Percentiles rank a stretch among this genome's conserved stretches.
phyloP scores from a whole-genome alignment of 108 stramenopile species.

The Fistulifera solaris region DNA sequence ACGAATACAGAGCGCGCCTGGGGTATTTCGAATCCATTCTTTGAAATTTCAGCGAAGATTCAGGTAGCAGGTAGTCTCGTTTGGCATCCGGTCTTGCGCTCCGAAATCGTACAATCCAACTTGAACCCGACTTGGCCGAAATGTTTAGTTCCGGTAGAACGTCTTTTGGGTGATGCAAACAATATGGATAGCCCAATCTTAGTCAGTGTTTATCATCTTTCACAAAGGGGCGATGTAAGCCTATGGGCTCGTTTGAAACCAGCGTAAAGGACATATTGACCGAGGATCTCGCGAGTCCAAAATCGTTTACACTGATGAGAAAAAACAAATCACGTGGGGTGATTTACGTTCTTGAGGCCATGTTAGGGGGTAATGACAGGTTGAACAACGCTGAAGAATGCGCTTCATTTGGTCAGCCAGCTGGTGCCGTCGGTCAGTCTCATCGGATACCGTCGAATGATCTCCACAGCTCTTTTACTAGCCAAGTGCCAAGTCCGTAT shows the following conservation, averaged over 20 bases:
- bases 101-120: constrained; percentile 38
- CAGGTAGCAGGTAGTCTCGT: constrained; percentile 35
- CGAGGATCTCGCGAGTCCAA: constrained; percentile 1
- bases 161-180: constrained; percentile 33
- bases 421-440: no score
- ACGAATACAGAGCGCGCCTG: constrained; percentile 79
- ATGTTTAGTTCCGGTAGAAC: constrained; percentile 32
- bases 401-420: no score
- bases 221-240: constrained; percentile 55
- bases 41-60: constrained; percentile 31
- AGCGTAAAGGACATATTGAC: constrained; percentile 31
- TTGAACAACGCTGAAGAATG: no score
- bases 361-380: neutral
- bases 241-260: constrained; percentile 67
- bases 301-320: constrained; percentile 5
- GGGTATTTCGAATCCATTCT: constrained; percentile 68
- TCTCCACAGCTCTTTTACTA: no score
- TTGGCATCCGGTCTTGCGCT: constrained; percentile 57
- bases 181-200: constrained; percentile 38
- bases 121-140: constrained; percentile 59
- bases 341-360: constrained; percentile 6
- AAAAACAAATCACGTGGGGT: constrained; percentile 11
- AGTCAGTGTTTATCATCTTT: constrained; percentile 57
- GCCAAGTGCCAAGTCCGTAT: neutral
- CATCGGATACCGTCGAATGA: no score